Conservation (phyloP, 768 basidiomycete genomes). For the Galerina sulciceps region DNA sequence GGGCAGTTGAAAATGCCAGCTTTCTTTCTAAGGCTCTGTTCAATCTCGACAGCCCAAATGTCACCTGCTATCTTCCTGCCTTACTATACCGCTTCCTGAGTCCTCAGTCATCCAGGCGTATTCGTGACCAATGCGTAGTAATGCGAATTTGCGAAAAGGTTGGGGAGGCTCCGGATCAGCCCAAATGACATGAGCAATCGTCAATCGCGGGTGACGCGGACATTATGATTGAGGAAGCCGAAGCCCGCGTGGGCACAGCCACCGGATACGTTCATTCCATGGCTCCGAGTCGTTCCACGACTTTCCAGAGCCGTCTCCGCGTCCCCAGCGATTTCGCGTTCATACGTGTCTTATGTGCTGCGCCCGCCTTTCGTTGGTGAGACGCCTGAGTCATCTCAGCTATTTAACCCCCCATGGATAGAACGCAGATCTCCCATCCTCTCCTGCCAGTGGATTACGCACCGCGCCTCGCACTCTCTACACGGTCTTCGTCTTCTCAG, state of each 20-base stretch:
- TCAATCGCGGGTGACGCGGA: too few species aligned
- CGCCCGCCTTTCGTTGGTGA: not conserved
- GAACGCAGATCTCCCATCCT: constrained; percentile 1
- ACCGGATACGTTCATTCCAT: not conserved
- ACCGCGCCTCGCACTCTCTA: not conserved
- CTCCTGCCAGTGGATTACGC: not conserved
- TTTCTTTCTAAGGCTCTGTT: too few species aligned
- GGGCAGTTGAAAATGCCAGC: too few species aligned
- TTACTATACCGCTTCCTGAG: too few species aligned
- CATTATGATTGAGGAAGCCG: too few species aligned
- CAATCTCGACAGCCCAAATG: too few species aligned
- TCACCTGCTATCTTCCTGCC: too few species aligned
- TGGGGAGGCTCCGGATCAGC: too few species aligned
- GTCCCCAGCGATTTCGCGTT: constrained; percentile 6
- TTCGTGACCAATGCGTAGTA: too few species aligned
- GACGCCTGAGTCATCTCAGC: constrained; percentile 7
- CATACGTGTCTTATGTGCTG: constrained; percentile 6
- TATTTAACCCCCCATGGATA: constrained; percentile 3
- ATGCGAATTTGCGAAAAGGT: too few species aligned
- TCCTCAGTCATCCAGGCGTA: too few species aligned
- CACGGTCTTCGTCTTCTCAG: not conserved
- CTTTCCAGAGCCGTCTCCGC: constrained; percentile 17
- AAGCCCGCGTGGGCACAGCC: not conserved
- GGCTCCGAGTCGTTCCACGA: constrained; percentile 3
- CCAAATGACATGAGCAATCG: too few species aligned